Percentiles rank a stretch among this genome's conserved stretches.
These are phyloP conservation scores for Chaetomiaceae sp. DNA, from an alignment of 2,329 filamentous ascomycete genomes.

Conservation along the genomic window DNA sequence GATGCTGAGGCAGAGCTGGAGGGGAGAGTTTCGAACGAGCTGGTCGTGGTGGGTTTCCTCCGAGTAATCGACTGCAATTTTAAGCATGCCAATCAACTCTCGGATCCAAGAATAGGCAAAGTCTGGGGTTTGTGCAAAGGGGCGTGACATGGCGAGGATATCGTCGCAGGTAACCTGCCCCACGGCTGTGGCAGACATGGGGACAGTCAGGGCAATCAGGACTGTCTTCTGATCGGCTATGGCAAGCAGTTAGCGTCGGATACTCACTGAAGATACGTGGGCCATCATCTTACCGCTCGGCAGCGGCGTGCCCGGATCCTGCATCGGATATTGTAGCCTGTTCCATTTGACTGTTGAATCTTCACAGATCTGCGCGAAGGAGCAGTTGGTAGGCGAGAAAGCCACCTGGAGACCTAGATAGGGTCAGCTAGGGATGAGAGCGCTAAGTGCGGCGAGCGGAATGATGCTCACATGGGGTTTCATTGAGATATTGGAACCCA, in stretches of 20 bases:
- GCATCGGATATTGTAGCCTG: slow-evolving; percentile 45
- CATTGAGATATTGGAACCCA: slow-evolving; percentile 67
- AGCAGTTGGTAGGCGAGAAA: slow-evolving; percentile 57
- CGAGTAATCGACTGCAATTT: slow-evolving; percentile 75
- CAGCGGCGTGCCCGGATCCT: slow-evolving; percentile 44
- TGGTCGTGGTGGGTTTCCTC: slow-evolving; percentile 67
- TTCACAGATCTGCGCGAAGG: slow-evolving; percentile 53
- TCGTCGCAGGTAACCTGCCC: slow-evolving; percentile 59
- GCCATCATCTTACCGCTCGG: slow-evolving; percentile 45
- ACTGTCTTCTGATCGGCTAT: slow-evolving; percentile 52
- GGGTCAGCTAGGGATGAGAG: slow-evolving; percentile 16
- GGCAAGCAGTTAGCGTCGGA: slow-evolving; percentile 3
- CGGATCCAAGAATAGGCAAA: slow-evolving; percentile 59
- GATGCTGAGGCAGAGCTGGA: slow-evolving; percentile 73
- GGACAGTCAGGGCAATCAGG: slow-evolving; percentile 56
- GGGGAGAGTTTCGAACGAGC: slow-evolving; percentile 64
- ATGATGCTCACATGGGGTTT: slow-evolving; percentile 54
- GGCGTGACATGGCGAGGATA: slow-evolving; percentile 63
- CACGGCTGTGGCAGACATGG: slow-evolving; percentile 42
- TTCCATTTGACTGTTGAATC: slow-evolving; percentile 58
- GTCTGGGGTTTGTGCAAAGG: slow-evolving; percentile 42
- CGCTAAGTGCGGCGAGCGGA: background rate
- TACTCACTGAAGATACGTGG: too few species aligned
- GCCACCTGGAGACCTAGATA: slow-evolving; percentile 52
- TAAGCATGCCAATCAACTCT: slow-evolving; percentile 64